Conservation (phyloP, 2,329 filamentous ascomycete genomes). For the Alternaria sp. region DNA sequence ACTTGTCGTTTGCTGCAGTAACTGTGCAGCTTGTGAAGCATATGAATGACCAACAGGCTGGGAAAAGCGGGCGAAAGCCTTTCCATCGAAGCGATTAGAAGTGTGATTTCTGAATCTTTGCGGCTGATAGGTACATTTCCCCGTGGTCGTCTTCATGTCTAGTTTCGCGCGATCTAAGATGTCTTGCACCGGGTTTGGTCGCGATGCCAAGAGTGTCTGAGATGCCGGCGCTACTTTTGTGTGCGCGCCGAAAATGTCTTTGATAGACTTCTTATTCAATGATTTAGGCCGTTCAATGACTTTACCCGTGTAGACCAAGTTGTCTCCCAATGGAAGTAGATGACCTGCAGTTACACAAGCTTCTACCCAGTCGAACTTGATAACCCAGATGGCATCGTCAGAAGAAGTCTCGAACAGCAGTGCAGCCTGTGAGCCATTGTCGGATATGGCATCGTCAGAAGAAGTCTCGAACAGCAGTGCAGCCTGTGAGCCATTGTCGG, state of each 20-base stretch:
- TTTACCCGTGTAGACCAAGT: slow-evolving; percentile 59
- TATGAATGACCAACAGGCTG: slow-evolving; percentile 18
- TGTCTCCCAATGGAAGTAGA: slow-evolving; percentile 56
- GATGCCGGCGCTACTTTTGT: slow-evolving; percentile 17
- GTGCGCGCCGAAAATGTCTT: slow-evolving; percentile 15
- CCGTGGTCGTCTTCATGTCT: slow-evolving; percentile 45
- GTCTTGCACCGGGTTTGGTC: slow-evolving; percentile 24
- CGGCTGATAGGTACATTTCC: slow-evolving; percentile 20
- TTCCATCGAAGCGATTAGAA: slow-evolving; percentile 42
- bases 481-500: slow-evolving; percentile 4
- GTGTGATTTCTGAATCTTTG: slow-evolving; percentile 24
- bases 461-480: slow-evolving; percentile 25
- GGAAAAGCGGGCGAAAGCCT: slow-evolving; percentile 33
- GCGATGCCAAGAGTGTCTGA: slow-evolving; percentile 26
- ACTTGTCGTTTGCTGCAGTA: slow-evolving; percentile 75
- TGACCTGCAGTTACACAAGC: slow-evolving; percentile 53
- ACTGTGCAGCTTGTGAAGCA: slow-evolving; percentile 34
- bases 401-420: slow-evolving; percentile 22
- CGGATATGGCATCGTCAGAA: too few relatives aligned
- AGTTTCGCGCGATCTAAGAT: slow-evolving; percentile 63
- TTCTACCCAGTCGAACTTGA: slow-evolving; percentile 62
- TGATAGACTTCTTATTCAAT: slow-evolving; percentile 25
- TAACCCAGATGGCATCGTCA: slow-evolving; percentile 54
- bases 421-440: slow-evolving; percentile 1
- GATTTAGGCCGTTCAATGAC: slow-evolving; percentile 48